Base-by-base conservation (phyloP, 192 early-diverging fungal genomes). In the Rhizophagus sp. region DNA sequence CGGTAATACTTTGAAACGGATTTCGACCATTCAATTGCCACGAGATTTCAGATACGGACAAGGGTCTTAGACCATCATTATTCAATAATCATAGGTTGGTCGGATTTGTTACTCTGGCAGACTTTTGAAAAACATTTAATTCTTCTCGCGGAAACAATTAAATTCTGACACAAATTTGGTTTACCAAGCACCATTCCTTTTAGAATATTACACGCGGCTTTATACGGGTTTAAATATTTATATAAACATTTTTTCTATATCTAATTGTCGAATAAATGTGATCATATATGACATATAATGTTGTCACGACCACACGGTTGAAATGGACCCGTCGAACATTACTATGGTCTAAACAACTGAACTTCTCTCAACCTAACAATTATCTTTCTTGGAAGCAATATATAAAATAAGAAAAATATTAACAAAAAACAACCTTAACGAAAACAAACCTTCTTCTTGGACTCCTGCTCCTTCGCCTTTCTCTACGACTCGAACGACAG, bases 371-470 rank as follows among this genome's bases (percentile, higher is more conserved):
- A 50, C 52, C 44, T 25, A 74, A 49, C 44, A 33, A 74, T 33
- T 25, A 25, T 33, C 73, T 70, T 67, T 67, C 65, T 67, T 67
- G 65, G 34, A 61, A 62, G 50, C 34, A 39, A 76, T 76, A 76
- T 47, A 47, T 33, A 71, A n/a, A 61, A 63, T 63, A 33, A 76
- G 34, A 36, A 62, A 76, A 61, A 34, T 62, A 63, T 62, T 36
- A 76, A 63, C 34, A 34, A 12, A 52, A 25, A 52, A 61, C 15
- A 27, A 74, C 4, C 19, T 57, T 57, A n/a, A 62, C 12, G 50
- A 68, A 78, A 66, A 78, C 76, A 78, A 78, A 78, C 76, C 76
- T 78, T 78, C 47, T 78, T 78, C 65, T 65, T 47, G 76, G 76
- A 52, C 76, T 78, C 49, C 65, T 41, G 49, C 76, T 78, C 24